Base-by-base conservation (phyloP, 192 early-diverging fungal genomes). In the Coemansia sp. region DNA sequence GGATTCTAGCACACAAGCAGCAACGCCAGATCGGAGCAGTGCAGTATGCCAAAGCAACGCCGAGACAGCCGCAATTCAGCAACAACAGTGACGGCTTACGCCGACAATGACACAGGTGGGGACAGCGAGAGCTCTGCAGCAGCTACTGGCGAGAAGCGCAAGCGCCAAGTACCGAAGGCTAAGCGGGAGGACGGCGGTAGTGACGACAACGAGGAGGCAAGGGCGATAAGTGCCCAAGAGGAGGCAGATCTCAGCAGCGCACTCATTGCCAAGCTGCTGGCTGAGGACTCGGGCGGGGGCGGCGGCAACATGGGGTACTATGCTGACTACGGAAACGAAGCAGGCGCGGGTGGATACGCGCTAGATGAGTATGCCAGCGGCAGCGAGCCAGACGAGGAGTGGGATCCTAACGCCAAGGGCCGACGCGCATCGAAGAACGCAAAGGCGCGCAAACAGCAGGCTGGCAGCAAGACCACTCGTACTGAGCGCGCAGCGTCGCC, bases 181-280 rank as follows among this genome's bases (percentile, higher is more conserved):
- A 7, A 5, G 14, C 13, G 7, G 26, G 18, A 3, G 33, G 33
- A 8, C 2, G 13, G 55, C 20, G 33, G 26, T 12, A 66, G 64
- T 33, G 58, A 57, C 34, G 18, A 21, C 31, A 20, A 52, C 2
- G 41, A 43, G 38, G 58, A 65, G 12, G 28, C 50, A 14, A 61
- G 10, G 42, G 50, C 73, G 62, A 82, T 82, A 45, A 87, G 88
- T 7, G 85, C 89, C 21, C 86, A 89, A 57, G 85, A 93, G 69
- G 91, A 93, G 69, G 91, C 91, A 59, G 89, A 86, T 59, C 84
- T 92, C 84, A 91, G 89, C 70, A 88, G 86, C 37, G 91, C 90
- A 4, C 73, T 88, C n/a, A 93, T 93, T 70, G 90, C 90, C 45
- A 85, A 91, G 66, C 68, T 93, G 66, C 69, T 93, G 21, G 89